Base-by-base conservation (phyloP, 2,329 filamentous ascomycete species). In the Penicillium sp. region DNA sequence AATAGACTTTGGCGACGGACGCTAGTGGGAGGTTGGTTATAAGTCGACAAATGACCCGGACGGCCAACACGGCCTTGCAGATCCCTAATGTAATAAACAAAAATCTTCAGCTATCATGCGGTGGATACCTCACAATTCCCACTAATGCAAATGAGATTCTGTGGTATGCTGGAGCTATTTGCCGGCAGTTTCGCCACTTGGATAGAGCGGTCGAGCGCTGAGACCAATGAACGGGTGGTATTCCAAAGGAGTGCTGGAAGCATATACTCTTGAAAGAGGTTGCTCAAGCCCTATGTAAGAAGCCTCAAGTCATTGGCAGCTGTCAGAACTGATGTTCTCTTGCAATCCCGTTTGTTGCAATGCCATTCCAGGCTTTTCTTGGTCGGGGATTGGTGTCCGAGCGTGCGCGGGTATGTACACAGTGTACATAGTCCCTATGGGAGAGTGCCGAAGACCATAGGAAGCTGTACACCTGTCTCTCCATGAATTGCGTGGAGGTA, bases 81-180 rank as follows among this genome's bases (percentile, higher is more conserved):
- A 27, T 27, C 5, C 8, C 3, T 5, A 27, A 27, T 27, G 3
- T 27, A 27, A 27, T 27, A 5, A 32, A 34, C 14, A 46, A 55
- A 51, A 47, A 22, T 18, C 32, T 43, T 18, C 46, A 52, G 57
- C 16, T 14, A 43, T 10, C 16, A 39, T 22, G 53, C 44, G 42
- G 49, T 38, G 16, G 47, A 46, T 24, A 14, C 14, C 16, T 36
- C 34, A 36, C 34, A n/a, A 36, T 36, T 36, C 47, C 31, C 18
- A 6, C 32, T 49, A 5, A 27, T 27, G 22, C 42, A 43, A 57
- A 52, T 47, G 40, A 42, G 14, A 49, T 13, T 31, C 44, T 65
- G 47, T 63, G 61, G 61, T 65, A 62, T 62, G 62, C 52, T 50
- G 62, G 61, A 60, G 56, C 32, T 55, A 40, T 57, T 38, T 58